Conservation (phyloP, 345 rosid genomes). For the Pugionium dolabratum region DNA sequence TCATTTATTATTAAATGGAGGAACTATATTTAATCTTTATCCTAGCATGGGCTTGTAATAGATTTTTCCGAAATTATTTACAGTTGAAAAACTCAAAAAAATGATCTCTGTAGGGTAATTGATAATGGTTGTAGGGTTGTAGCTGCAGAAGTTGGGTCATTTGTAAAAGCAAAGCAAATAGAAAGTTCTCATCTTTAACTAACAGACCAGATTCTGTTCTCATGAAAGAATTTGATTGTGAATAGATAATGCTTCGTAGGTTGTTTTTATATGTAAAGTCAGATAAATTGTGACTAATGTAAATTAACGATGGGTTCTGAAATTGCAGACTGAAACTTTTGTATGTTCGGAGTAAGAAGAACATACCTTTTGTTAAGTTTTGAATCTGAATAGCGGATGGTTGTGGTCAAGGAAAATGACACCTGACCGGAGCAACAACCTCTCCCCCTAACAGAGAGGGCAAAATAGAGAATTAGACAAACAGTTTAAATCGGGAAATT, state of each 20-base stretch:
- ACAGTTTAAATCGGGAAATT: slow-evolving; percentile 42
- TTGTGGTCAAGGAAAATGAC: slow-evolving; percentile 25
- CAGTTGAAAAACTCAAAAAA: too few relatives aligned
- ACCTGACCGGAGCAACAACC: slow-evolving; percentile 31
- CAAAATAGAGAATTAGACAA: slow-evolving; percentile 30
- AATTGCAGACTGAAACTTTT: background rate
- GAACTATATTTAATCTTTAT: too few relatives aligned
- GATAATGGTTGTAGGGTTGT: too few relatives aligned
- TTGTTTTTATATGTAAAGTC: too few relatives aligned
- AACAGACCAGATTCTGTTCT: background rate
- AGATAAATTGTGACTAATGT: too few relatives aligned
- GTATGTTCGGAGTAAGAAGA: slow-evolving; percentile 5
- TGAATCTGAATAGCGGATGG: background rate
- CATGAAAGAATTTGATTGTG: background rate
- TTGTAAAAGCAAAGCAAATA: background rate
- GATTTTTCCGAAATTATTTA: too few relatives aligned
- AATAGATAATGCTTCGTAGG: background rate
- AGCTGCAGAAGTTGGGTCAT: background rate
- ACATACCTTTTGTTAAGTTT: background rate
- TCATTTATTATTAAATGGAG: too few relatives aligned
- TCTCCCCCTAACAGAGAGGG: slow-evolving; percentile 16
- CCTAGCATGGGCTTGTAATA: too few relatives aligned
- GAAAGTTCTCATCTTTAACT: slow-evolving; percentile 8
- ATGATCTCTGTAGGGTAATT: too few relatives aligned
- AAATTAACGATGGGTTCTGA: background rate